Evolutionary conservation across 2,329 filamentous ascomycete genomes (phyloP).

Genomic region (Pseudodiploospora longispora): DNA sequence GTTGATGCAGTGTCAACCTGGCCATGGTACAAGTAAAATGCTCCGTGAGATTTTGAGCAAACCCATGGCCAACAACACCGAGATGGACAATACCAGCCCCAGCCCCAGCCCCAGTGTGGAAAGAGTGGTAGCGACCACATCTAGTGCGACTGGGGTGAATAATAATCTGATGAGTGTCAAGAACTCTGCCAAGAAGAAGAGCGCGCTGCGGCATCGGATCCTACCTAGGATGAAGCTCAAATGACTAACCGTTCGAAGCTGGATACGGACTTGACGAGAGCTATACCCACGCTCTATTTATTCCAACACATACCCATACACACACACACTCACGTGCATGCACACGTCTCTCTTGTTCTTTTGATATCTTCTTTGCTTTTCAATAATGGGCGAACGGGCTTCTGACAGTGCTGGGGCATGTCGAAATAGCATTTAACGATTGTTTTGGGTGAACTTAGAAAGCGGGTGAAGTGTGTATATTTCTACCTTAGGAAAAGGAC

Average conservation of each 20-base stretch:
- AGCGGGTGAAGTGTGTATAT: no score
- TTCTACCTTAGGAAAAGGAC: no score
- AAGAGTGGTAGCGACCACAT: not conserved
- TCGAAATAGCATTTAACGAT: no score
- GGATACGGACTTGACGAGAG: not conserved
- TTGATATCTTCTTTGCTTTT: no score
- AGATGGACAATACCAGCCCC: not conserved
- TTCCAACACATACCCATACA: no score
- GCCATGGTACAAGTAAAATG: slow-evolving; percentile 10
- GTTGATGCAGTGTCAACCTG: slow-evolving; percentile 12
- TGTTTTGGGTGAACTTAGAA: no score
- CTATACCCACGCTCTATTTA: no score
- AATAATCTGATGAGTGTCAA: not conserved
- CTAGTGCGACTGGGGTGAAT: not conserved
- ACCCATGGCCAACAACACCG: not conserved
- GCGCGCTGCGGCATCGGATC: slow-evolving; percentile 8
- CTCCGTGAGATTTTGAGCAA: slow-evolving; percentile 7
- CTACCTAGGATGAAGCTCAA: slow-evolving; percentile 6
- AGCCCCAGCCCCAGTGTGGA: slow-evolving; percentile 1
- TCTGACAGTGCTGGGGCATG: no score
- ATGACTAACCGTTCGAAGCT: slow-evolving; percentile 2
- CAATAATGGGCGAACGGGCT: no score
- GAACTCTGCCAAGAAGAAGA: slow-evolving; percentile 6
- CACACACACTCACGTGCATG: no score
- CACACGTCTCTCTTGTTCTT: no score